These are phyloP conservation scores for Tolypocladium nubicola DNA, from an alignment of 2,329 filamentous ascomycete species.

Conservation along the genomic window DNA sequence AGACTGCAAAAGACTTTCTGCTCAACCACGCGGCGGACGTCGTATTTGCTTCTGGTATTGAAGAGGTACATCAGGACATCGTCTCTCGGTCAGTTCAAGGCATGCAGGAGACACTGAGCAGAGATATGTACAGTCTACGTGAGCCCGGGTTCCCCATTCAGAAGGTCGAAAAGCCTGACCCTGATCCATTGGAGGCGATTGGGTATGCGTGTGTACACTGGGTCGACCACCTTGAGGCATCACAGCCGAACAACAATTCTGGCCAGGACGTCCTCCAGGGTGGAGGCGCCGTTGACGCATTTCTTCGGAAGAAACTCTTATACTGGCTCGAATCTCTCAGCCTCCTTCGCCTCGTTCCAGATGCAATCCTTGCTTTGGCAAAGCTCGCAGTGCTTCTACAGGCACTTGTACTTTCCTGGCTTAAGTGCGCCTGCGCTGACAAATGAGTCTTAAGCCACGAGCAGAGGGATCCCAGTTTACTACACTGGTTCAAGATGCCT, in stretches of 20 bases:
- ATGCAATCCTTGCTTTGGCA: not conserved
- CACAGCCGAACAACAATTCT: not conserved
- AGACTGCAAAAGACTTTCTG: slow-evolving; percentile 33
- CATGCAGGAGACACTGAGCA: slow-evolving; percentile 15
- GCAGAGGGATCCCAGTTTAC: not conserved
- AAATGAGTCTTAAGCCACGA: not conserved
- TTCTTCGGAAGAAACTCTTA: not conserved
- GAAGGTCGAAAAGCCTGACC: slow-evolving; percentile 5
- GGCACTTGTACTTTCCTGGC: too few relatives aligned
- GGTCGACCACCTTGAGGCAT: slow-evolving; percentile 7
- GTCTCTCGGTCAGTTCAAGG: slow-evolving; percentile 21
- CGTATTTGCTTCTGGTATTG: slow-evolving; percentile 4
- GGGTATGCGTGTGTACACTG: slow-evolving; percentile 10
- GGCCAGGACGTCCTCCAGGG: not conserved
- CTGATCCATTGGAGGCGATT: slow-evolving; percentile 7
- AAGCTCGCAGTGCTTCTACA: not conserved
- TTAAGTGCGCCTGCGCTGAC: not conserved
- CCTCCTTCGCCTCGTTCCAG: not conserved
- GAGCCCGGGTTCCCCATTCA: slow-evolving; percentile 3
- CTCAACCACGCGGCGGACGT: slow-evolving; percentile 15
- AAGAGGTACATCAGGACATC: slow-evolving; percentile 17
- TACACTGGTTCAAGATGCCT: not conserved
- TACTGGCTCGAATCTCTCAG: not conserved
- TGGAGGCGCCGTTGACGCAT: not conserved
- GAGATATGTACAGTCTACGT: slow-evolving; percentile 23